Base-by-base conservation (phyloP, 2,329 filamentous ascomycete genomes). In the Alternaria triticimaculans region DNA sequence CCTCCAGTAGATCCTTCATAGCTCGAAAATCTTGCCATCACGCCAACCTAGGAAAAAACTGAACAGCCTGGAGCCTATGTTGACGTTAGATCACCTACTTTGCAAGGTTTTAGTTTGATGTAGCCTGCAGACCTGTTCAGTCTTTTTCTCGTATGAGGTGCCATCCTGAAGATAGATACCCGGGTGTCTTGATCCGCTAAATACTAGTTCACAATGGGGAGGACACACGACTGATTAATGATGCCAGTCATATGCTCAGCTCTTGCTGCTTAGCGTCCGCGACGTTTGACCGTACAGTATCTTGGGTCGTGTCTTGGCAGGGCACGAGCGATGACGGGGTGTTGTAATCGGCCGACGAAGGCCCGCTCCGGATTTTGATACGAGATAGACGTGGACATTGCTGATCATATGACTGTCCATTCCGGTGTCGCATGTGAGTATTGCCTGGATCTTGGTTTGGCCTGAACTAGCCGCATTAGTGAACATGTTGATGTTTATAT, bases 181-280 rank as follows among this genome's bases (percentile, higher is more conserved):
- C 33, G 33, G 33, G 33, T 41, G 2, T 41, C 33, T 0, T 41
- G 2, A 41, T 4, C 8, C 33, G 33, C 15, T n/a, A n/a, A n/a
- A n/a, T n/a, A n/a, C n/a, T n/a, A n/a, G n/a, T n/a, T n/a, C n/a
- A n/a, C 15, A 6, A 18, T 41, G 3, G 33, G 8, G 5, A 41
- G 33, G 6, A 18, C 15, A 15, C 2, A 41, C 8, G 15, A 41
- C 8, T 41, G 8, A 41, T 9, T 41, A 18, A 41, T 6, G 4
- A 3, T 0, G 0, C 2, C 9, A 41, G 37, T 41, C 15, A 41
- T 3, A 41, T 1, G 0, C 8, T 37, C 15, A n/a, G 0, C 0
- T 37, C 33, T n/a, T 37, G 33, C 2, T 10, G 0, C 7, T 9
- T n/a, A 37, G 33, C 33, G 2, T n/a, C 33, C 15, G 33, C 33